phyloP scores from a whole-genome alignment of 257 asterid species.

The Solanum dulcamara region DNA sequence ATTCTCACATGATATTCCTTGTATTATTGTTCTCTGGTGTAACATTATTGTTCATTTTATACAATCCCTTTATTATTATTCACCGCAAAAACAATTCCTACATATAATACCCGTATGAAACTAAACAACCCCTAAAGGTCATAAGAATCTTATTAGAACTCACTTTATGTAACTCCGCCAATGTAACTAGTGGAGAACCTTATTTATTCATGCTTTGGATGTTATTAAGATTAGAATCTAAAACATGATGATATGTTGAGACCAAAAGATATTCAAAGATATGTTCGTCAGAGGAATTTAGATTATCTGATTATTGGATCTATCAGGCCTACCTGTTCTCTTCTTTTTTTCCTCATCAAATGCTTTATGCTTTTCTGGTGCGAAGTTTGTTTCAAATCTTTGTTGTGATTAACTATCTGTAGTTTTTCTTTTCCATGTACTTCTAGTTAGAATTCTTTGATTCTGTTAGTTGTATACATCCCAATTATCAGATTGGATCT shows the following conservation, averaged over 20 bases:
- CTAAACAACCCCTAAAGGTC: neutral
- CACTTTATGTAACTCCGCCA: neutral
- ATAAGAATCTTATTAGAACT: neutral
- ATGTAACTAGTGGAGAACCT: neutral
- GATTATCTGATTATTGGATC: neutral
- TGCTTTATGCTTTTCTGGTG: neutral
- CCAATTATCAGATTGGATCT: neutral
- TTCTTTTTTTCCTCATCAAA: neutral
- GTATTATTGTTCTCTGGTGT: neutral
- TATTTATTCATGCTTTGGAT: neutral
- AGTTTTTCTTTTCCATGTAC: neutral
- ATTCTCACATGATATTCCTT: neutral
- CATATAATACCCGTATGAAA: neutral
- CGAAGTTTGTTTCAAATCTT: neutral
- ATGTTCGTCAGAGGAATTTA: neutral
- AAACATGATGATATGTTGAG: neutral
- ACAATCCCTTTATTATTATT: neutral
- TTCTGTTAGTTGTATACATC: neutral
- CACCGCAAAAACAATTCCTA: neutral
- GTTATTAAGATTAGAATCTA: neutral
- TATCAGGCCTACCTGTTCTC: neutral
- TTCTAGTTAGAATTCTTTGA: neutral
- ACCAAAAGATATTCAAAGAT: neutral
- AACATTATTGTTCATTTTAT: neutral
- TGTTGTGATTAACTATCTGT: neutral